Evolutionary conservation across 2,329 filamentous ascomycete genomes (phyloP).

Genomic region (Xylariaceae sp.): DNA sequence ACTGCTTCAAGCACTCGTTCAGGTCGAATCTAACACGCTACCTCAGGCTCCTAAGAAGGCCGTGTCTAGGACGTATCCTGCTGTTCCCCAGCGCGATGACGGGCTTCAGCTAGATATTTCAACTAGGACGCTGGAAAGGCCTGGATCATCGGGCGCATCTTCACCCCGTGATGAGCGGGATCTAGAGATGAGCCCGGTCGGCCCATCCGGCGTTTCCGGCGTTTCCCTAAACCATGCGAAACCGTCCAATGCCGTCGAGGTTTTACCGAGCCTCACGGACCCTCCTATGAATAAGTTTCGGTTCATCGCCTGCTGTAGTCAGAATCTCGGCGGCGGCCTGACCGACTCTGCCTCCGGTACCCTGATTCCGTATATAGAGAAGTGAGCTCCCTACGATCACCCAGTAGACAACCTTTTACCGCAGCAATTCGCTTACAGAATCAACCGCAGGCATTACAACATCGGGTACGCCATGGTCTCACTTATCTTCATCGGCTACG

Average conservation of each 20-base stretch:
- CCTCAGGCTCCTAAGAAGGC: conserved; percentile 34
- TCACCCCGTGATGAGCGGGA: conserved; percentile 25
- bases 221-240: conserved; percentile 9
- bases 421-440: conserved; percentile 7
- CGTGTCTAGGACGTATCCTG: conserved; percentile 36
- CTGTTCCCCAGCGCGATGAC: conserved; percentile 32
- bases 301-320: conserved; percentile 57
- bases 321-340: conserved; percentile 64
- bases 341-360: conserved; percentile 73
- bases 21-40: conserved; percentile 26
- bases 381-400: conserved; percentile 31
- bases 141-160: conserved; percentile 9
- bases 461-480: conserved; percentile 77
- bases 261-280: conserved; percentile 42
- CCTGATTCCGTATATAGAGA: conserved; percentile 74
- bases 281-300: conserved; percentile 66
- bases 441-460: conserved; percentile 50
- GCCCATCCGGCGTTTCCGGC: conserved; percentile 9
- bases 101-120: conserved; percentile 21
- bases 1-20: conserved; percentile 24
- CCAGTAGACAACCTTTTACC: not conserved
- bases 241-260: conserved; percentile 22
- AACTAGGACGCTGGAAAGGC: conserved; percentile 6
- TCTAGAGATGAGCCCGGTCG: conserved; percentile 24
- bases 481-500: conserved; percentile 74